Percentiles rank a stretch among this genome's conserved stretches.
These are phyloP conservation scores for Hypsizygus marmoreus DNA, from an alignment of 768 basidiomycete species.

Conservation along the genomic window DNA sequence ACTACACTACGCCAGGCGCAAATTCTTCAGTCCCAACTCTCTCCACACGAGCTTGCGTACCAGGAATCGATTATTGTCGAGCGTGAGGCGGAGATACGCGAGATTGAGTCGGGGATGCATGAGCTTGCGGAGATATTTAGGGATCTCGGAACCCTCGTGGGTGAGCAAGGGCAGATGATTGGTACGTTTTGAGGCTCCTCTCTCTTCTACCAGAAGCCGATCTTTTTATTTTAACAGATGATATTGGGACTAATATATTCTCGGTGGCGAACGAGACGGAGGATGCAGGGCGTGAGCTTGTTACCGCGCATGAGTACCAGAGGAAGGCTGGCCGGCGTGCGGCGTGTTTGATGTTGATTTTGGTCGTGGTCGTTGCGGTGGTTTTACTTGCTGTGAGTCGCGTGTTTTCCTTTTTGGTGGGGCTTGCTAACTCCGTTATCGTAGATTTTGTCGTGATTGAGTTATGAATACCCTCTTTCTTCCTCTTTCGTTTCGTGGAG, in stretches of 20 bases:
- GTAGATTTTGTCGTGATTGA: constrained; percentile 16
- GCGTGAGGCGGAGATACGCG: constrained; percentile 91
- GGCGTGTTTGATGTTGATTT: constrained; percentile 85
- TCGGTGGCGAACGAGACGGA: constrained; percentile 82
- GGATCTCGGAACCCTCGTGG: constrained; percentile 91
- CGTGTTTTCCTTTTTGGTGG: background rate
- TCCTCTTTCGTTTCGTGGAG: constrained; percentile 6
- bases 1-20: constrained; percentile 71
- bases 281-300: constrained; percentile 83
- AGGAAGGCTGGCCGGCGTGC: constrained; percentile 90
- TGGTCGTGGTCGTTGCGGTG: constrained; percentile 83
- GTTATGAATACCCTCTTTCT: constrained; percentile 9
- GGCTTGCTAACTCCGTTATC: background rate
- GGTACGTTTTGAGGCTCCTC: constrained; percentile 51
- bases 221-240: constrained; percentile 79
- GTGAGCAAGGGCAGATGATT: constrained; percentile 92
- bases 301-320: constrained; percentile 90
- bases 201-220: background rate
- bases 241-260: constrained; percentile 92
- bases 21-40: constrained; percentile 70
- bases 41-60: constrained; percentile 90
- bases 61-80: constrained; percentile 95
- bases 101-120: constrained; percentile 96
- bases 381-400: constrained; percentile 88
- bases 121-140: constrained; percentile 96